Percentiles rank a stretch among this genome's conserved stretches.
phyloP scores from a whole-genome alignment of 2,329 filamentous ascomycete genomes.

The Aureobasidium pullulans region DNA sequence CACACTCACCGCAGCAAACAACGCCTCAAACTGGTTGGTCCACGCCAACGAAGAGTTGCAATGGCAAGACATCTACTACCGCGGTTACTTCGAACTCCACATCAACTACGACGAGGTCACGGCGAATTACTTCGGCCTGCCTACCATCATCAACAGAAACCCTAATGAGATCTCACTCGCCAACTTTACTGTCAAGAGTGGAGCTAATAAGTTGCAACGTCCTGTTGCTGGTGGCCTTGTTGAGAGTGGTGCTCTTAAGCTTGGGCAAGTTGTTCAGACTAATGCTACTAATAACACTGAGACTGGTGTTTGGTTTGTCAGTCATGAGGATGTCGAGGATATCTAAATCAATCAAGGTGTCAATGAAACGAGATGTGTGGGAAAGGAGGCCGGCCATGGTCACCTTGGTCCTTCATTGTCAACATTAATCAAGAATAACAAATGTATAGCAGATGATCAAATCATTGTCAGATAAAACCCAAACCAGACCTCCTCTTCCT shows the following conservation, averaged over 20 bases:
- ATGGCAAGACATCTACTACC: slow-evolving; percentile 67
- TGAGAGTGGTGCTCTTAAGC: slow-evolving; percentile 51
- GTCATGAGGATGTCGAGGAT: not conserved
- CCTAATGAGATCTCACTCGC: slow-evolving; percentile 58
- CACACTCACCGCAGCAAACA: slow-evolving; percentile 45
- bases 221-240: slow-evolving; percentile 44
- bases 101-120: slow-evolving; percentile 50
- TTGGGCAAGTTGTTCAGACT: slow-evolving; percentile 32
- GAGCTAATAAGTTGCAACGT: slow-evolving; percentile 51
- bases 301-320: slow-evolving; percentile 25
- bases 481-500: no score
- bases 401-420: no score
- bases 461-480: no score
- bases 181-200: slow-evolving; percentile 60
- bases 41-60: slow-evolving; percentile 56
- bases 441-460: no score
- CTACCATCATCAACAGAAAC: slow-evolving; percentile 53
- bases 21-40: slow-evolving; percentile 38
- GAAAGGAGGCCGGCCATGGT: no score
- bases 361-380: no score
- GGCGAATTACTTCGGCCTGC: slow-evolving; percentile 59
- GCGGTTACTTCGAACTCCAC: slow-evolving; percentile 63
- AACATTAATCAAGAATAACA: no score
- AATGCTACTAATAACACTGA: slow-evolving; percentile 30
- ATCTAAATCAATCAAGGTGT: not conserved